Evolutionary conservation across 257 asterid genomes (phyloP), one percentile per base, ranked within the genome.

Genomic region (Phtheirospermum japonicum): DNA sequence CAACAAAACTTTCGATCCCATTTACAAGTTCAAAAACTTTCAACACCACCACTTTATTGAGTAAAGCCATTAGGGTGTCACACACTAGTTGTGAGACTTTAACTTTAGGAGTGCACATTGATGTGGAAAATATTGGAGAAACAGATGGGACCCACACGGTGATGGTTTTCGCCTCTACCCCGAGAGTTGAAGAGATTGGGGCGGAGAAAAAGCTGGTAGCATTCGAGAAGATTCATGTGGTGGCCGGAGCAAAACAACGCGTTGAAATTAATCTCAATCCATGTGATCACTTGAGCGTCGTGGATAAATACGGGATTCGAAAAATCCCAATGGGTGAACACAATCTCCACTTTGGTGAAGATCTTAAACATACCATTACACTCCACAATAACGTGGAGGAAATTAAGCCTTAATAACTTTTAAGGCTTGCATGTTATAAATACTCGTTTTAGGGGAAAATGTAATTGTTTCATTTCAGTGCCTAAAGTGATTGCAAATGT

Each of bases 261-360:
- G 66, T 84, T 0, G 61, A 4, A 14, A 17, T 88, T 16, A 31
- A 69, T 0, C 58, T 91, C 2, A 74, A 88, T 30, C 76, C 79
- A 0, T 91, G 98, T 64, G 76, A 74, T 26, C 98, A 91, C 42
- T 33, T 91, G 5, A 88, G 92, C 42, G 60, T 76, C 6, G 95
- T 77, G 28, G 98, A 91, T 48, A 45, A 46, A 13, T 81, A 73
- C 13, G 96, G 98, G 5, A 79, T 86, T 57, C 78, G 87, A 75
- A 88, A 92, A 57, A 78, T 91, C 42, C 89, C 83, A 43, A 79
- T 91, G 82, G 98, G 98, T n/a, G 83, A 77, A 50, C 96, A 91
- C 33, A 78, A 42, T 53, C 77, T 91, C 34, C 98, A 86, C 50
- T 76, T 91, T 46, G 95, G 95, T 58, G 89, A 80, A 12, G 82